Conservation (phyloP, 495 filamentous ascomycete genomes). For the Cercophora samala region DNA sequence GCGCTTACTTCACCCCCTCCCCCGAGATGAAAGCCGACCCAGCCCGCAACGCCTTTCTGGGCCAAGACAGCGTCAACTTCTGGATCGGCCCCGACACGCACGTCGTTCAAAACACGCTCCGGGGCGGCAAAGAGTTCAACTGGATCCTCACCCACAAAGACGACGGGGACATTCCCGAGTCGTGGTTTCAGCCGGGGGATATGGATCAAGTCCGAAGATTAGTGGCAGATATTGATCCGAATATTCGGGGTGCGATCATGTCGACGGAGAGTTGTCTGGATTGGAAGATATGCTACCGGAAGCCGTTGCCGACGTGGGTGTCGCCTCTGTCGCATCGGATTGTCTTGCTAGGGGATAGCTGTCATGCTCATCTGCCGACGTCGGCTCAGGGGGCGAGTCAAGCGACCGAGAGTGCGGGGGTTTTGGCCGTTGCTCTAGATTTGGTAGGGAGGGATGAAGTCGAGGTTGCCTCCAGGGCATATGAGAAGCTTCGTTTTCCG, state of each 20-base stretch:
- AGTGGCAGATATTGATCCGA: slow-evolving; percentile 39
- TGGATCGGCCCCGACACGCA: slow-evolving; percentile 52
- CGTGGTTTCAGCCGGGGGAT: slow-evolving; percentile 49
- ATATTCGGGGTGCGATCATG: slow-evolving; percentile 44
- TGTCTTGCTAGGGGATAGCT: slow-evolving; percentile 47
- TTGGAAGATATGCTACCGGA: slow-evolving; percentile 52
- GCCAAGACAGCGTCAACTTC: slow-evolving; percentile 51
- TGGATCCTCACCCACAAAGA: slow-evolving; percentile 49
- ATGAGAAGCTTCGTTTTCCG: slow-evolving; percentile 52
- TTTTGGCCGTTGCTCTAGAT: slow-evolving; percentile 45
- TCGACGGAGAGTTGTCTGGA: slow-evolving; percentile 49
- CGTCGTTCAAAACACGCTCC: slow-evolving; percentile 48
- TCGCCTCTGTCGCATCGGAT: slow-evolving; percentile 43
- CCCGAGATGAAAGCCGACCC: slow-evolving; percentile 43
- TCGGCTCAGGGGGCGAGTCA: slow-evolving; percentile 51
- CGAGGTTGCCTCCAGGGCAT: slow-evolving; percentile 47
- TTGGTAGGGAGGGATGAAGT: slow-evolving; percentile 45
- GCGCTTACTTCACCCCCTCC: slow-evolving; percentile 45
- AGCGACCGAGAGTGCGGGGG: slow-evolving; percentile 48
- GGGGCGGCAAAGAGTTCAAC: slow-evolving; percentile 50
- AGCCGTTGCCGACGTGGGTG: slow-evolving; percentile 49
- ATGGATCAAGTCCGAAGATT: slow-evolving; percentile 45
- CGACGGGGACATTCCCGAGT: slow-evolving; percentile 48
- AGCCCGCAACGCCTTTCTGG: slow-evolving; percentile 42
- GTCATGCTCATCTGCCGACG: slow-evolving; percentile 49